A percentile compares a stretch with the other conserved stretches of the same genome.
These are phyloP conservation scores for Fusarium veterinarium DNA, from an alignment of 2,329 filamentous ascomycete genomes.

Conservation along the genomic window DNA sequence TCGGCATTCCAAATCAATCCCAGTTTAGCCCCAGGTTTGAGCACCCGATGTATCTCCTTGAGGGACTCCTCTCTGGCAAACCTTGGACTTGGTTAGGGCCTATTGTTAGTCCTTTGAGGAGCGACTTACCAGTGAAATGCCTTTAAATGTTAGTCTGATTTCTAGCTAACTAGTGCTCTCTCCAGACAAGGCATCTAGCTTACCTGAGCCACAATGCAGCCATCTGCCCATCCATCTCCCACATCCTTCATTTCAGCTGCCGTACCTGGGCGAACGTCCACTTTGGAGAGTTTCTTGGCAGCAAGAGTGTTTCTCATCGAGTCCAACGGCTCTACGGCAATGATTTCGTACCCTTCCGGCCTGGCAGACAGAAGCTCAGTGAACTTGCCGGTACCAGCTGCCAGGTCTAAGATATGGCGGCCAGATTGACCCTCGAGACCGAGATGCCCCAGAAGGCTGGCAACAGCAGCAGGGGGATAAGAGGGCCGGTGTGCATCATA, in stretches of 20 bases:
- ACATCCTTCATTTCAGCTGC: slow-evolving; percentile 67
- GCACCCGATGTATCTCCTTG: slow-evolving; percentile 73
- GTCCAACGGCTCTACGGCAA: slow-evolving; percentile 72
- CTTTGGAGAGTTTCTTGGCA: slow-evolving; percentile 66
- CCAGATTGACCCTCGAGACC: slow-evolving; percentile 58
- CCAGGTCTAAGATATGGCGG: slow-evolving; percentile 71
- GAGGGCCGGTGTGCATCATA: slow-evolving; percentile 78
- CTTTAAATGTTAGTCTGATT: slow-evolving; percentile 43
- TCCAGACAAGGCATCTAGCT: slow-evolving; percentile 41
- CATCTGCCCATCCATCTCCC: slow-evolving; percentile 69
- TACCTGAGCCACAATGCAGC: slow-evolving; percentile 75
- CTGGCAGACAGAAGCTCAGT: slow-evolving; percentile 70
- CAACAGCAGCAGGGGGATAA: slow-evolving; percentile 69
- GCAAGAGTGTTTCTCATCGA: slow-evolving; percentile 72
- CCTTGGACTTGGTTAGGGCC: slow-evolving; percentile 55
- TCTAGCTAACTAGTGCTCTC: neutral
- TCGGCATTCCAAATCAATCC: slow-evolving; percentile 81
- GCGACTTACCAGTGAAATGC: slow-evolving; percentile 66
- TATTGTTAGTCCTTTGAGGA: neutral
- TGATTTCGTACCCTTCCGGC: slow-evolving; percentile 68
- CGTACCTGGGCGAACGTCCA: slow-evolving; percentile 67
- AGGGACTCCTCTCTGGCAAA: slow-evolving; percentile 74
- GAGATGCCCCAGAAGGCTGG: slow-evolving; percentile 67
- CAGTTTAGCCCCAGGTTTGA: slow-evolving; percentile 69
- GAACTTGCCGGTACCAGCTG: slow-evolving; percentile 77